phyloP scores from a whole-genome alignment of 2,329 filamentous ascomycete genomes.

The Colletotrichum cuscutae region DNA sequence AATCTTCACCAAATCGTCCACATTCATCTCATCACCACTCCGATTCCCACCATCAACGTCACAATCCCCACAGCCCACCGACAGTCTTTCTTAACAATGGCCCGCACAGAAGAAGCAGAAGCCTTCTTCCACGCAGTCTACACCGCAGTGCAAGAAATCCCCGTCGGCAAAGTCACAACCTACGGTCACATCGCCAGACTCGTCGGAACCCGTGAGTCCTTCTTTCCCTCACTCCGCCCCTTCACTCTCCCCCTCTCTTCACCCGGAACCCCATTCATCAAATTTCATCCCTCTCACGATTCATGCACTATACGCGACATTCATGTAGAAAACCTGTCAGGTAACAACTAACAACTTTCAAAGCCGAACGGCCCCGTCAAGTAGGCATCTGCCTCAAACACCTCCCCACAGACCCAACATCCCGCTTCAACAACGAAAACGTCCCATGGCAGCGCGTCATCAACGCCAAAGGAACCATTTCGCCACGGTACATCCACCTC shows the following conservation, averaged over 20 bases:
- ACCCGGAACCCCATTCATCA: not conserved
- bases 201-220: constrained; percentile 74
- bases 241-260: not conserved
- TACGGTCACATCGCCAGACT: constrained; percentile 85
- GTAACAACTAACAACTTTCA: not conserved
- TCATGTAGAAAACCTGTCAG: not conserved
- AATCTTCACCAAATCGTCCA: not conserved
- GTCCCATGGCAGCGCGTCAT: constrained; percentile 97
- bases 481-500: constrained; percentile 70
- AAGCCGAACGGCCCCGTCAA: constrained; percentile 80
- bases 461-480: constrained; percentile 87
- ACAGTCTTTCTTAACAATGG: constrained; percentile 55
- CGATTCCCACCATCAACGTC: too few species aligned
- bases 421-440: constrained; percentile 75
- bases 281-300: too few species aligned
- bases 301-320: too few species aligned
- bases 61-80: fast-evolving
- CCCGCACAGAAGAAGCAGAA: constrained; percentile 77
- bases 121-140: constrained; percentile 85
- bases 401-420: constrained; percentile 67
- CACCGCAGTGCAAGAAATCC: constrained; percentile 85
- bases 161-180: constrained; percentile 82
- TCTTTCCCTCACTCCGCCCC: not conserved
- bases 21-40: not conserved
- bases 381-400: constrained; percentile 93